Evolutionary conservation across 768 basidiomycete genomes (phyloP).

Genomic region (Calocybe cyanea): DNA sequence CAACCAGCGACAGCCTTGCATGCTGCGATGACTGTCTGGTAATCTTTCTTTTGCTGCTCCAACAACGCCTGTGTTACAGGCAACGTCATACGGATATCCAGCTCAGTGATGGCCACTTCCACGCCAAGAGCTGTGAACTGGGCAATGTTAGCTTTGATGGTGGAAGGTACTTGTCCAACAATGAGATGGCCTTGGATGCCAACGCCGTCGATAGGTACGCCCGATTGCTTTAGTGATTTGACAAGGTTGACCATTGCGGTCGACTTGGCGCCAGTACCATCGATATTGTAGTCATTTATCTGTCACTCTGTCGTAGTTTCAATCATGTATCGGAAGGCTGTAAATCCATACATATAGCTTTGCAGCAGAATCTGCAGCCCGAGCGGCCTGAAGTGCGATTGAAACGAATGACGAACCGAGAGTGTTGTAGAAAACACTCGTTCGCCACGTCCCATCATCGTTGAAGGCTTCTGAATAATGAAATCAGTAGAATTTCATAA

Average conservation of each 20-base stretch:
- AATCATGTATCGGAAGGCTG: not conserved
- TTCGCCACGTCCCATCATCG: slow-evolving; percentile 56
- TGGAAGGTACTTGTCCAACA: slow-evolving; percentile 50
- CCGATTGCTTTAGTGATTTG: slow-evolving; percentile 39
- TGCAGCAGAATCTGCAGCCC: slow-evolving; percentile 48
- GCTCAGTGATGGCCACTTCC: slow-evolving; percentile 66
- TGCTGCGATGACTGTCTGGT: slow-evolving; percentile 47
- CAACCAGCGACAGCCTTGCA: slow-evolving; percentile 43
- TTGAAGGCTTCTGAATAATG: slow-evolving; percentile 48
- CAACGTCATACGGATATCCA: slow-evolving; percentile 59
- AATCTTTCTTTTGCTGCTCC: slow-evolving; percentile 55
- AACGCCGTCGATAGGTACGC: slow-evolving; percentile 55
- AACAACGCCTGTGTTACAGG: slow-evolving; percentile 47
- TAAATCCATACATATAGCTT: slow-evolving; percentile 46
- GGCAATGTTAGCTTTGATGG: slow-evolving; percentile 44
- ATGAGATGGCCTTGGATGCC: slow-evolving; percentile 61
- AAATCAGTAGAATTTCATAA: not conserved
- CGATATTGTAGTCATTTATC: slow-evolving; percentile 41
- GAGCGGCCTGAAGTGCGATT: slow-evolving; percentile 51
- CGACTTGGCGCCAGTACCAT: slow-evolving; percentile 45
- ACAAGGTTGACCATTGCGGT: slow-evolving; percentile 54
- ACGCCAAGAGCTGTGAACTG: slow-evolving; percentile 57
- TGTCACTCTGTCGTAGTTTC: slow-evolving; percentile 3
- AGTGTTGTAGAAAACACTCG: slow-evolving; percentile 50
- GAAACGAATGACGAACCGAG: slow-evolving; percentile 44